These are phyloP conservation scores for Starmerella davenportii DNA, from an alignment of 805 yeast species.

Conservation along the genomic window DNA sequence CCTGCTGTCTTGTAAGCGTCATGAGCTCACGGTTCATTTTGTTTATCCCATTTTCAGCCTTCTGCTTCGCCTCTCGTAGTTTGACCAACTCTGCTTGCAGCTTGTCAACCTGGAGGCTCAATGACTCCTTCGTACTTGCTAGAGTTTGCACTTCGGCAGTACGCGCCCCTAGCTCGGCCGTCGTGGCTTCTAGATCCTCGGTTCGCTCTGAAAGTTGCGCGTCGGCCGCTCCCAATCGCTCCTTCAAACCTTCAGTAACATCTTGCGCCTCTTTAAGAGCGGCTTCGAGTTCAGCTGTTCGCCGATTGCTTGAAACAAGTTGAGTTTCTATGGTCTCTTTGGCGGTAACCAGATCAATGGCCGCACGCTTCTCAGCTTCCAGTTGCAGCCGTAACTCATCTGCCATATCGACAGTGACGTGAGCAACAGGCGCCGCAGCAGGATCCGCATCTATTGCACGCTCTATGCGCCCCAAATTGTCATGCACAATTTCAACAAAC, in stretches of 20 bases:
- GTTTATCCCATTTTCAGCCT: constrained; percentile 73
- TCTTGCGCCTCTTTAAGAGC: not conserved
- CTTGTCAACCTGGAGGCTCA: not conserved
- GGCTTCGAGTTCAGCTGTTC: not conserved
- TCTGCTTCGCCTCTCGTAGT: constrained; percentile 31
- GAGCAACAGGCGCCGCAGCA: constrained; percentile 45
- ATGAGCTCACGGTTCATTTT: constrained; percentile 76
- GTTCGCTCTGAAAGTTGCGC: not conserved
- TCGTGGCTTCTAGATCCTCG: not conserved
- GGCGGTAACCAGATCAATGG: not conserved
- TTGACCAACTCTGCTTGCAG: constrained; percentile 18
- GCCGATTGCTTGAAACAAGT: not conserved
- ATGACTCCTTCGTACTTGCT: too few species aligned
- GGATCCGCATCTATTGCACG: constrained; percentile 64
- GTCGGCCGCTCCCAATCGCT: not conserved
- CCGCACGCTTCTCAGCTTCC: not conserved
- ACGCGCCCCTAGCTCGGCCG: constrained; percentile 1
- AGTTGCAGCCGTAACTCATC: constrained; percentile 22
- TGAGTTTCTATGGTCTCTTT: not conserved
- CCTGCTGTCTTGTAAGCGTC: constrained; percentile 42
- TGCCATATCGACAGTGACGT: constrained; percentile 43
- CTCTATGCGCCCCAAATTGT: constrained; percentile 48
- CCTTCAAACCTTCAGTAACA: not conserved
- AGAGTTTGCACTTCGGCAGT: not conserved
- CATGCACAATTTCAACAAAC: constrained; percentile 50